A percentile compares a stretch with the other conserved stretches of the same genome.
phyloP scores from a whole-genome alignment of 1,284 basidiomycete species.

The Leccinum ponderosum region DNA sequence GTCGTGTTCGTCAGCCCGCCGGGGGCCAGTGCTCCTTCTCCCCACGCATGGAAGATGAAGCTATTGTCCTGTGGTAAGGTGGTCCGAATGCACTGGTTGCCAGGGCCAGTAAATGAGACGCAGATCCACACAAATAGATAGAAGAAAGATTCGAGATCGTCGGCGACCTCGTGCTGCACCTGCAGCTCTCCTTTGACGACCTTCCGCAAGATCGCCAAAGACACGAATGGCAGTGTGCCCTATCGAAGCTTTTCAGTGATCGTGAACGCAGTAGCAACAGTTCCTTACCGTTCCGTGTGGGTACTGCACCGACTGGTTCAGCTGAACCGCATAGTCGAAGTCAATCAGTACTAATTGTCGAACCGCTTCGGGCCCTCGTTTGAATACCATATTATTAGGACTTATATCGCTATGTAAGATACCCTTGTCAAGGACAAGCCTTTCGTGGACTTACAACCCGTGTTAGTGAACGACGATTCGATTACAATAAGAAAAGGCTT shows the following conservation, averaged over 20 bases:
- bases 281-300: background rate
- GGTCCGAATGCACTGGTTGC: background rate
- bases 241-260: background rate
- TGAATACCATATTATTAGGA: too few species aligned
- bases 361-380: too few species aligned
- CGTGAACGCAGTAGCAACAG: background rate
- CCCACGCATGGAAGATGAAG: background rate
- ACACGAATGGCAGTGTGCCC: background rate
- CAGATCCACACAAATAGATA: background rate
- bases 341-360: too few species aligned
- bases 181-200: background rate
- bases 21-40: background rate
- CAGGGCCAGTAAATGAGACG: background rate
- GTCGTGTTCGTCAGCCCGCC: background rate
- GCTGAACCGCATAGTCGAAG: too few species aligned
- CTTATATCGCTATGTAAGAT: too few species aligned
- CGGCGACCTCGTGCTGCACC: background rate
- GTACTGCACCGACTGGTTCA: too few species aligned
- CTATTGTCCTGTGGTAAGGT: background rate
- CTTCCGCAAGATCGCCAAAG: background rate
- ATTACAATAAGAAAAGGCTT: background rate
- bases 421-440: too few species aligned
- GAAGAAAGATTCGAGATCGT: background rate
- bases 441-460: background rate
- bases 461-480: background rate